Conservation (phyloP, 108 stramenopile species). For the Licmophora abbreviata region DNA sequence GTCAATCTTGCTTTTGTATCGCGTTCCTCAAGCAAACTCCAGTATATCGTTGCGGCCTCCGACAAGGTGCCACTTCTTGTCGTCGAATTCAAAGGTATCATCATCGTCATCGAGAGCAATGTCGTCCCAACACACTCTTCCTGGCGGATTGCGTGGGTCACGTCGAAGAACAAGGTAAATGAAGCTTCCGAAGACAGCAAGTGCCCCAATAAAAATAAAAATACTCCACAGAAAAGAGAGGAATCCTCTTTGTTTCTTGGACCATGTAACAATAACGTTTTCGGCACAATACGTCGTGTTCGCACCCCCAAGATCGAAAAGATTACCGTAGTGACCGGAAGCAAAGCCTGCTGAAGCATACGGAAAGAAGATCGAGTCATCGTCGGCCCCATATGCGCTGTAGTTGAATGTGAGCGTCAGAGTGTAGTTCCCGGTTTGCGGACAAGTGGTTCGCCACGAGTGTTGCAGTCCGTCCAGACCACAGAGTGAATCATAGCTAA, state of each 20-base stretch:
- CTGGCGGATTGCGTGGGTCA: no score
- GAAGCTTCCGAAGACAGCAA: neutral
- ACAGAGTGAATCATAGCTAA: neutral
- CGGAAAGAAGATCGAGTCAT: constrained; percentile 12
- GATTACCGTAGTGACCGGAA: constrained; percentile 11
- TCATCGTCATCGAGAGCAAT: no score
- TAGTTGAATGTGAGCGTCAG: no score
- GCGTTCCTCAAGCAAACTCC: no score
- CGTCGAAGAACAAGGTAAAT: neutral
- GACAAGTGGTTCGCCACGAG: constrained; percentile 23
- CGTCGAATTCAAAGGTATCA: no score
- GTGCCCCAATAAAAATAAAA: neutral
- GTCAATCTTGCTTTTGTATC: no score
- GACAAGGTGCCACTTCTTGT: no score
- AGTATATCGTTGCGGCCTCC: no score
- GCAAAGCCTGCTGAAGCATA: constrained; percentile 26
- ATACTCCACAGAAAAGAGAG: no score
- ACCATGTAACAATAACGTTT: constrained; percentile 16
- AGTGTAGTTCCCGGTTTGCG: constrained; percentile 24
- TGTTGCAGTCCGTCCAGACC: no score
- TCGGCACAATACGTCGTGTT: constrained; percentile 35
- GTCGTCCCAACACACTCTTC: no score
- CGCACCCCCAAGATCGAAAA: constrained; percentile 47
- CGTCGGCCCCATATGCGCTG: constrained; percentile 10
- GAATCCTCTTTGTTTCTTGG: neutral